Base-by-base conservation (phyloP, 2,329 filamentous ascomycete species). In the Didymella keratinophila region DNA sequence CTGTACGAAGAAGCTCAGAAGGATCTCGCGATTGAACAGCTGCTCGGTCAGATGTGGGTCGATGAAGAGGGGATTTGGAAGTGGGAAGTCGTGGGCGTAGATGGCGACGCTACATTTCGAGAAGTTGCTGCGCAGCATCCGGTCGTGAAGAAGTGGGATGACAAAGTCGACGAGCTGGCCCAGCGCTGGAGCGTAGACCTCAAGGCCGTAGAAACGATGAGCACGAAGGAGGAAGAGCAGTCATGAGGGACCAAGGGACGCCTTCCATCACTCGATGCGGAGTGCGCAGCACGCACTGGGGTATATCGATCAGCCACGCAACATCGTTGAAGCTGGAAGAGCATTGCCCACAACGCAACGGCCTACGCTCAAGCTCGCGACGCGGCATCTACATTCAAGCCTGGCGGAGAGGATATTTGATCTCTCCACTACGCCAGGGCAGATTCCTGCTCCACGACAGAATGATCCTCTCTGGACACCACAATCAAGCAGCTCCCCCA, bases 31-130 rank as follows among this genome's bases (percentile, higher is more conserved):
- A 83, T 88, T 14, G 80, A 84, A 68, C 80, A 78, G 43, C 79
- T 96, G 27, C 91, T 94, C 74, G 84, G 82, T 1, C 70, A 78
- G 20, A 80, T 86, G n/a, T 92, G 84, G 75, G 91, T 91, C 81
- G 84, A 84, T 3, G 78, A 83, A 11, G 89, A 92, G 70, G 91
- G 90, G 0, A 85, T 87, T 37, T 93, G 89, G 89, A 87, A 78
- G 67, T 94, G 85, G 73, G 78, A 83, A 0, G 83, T 90, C 28
- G 56, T 65, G 4, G 72, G 69, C 6, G 52, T 63, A 5, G 74
- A 76, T 14, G 71, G 67, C 1, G 74, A 76, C n/a, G 68, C 74
- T 12, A 77, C 74, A 18, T 72, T 78, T 30, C 66, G 66, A 39
- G 74, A 74, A 51, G 73, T 93, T 44, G 89, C 89, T 1, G 80